Evolutionary conservation across 2,329 filamentous ascomycete species (phyloP), one percentile per base, ranked within the genome.

Genomic region (Arthrobotrys pseudoclavata): DNA sequence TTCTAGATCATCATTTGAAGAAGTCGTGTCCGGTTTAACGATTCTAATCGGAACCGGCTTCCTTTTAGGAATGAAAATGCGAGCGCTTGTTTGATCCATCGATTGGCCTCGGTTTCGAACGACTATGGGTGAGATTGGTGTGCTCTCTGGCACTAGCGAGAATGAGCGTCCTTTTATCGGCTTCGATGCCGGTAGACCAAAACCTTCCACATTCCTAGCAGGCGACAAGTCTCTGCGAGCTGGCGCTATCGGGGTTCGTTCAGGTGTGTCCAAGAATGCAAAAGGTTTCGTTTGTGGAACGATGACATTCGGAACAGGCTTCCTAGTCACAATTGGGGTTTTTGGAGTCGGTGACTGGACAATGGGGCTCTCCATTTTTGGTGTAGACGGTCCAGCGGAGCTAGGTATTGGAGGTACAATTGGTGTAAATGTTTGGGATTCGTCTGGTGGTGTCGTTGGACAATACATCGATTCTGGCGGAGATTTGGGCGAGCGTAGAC

Each of bases 271-370:
- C 18, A 70, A 66, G 42, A 70, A 76, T 3, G 72, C 60, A 61
- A 76, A 76, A 40, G 72, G 50, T 34, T 67, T 76, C 22, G 60
- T 62, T 62, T 70, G 72, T 70, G 72, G 72, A 61, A 76, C 72
- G 4, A 76, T 67, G 29, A 76, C 26, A 34, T 18, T 70, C 66
- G 72, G 72, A 31, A 76, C 72, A 47, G 66, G 72, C 60, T 70
- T 76, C 48, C 66, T 76, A 45, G 60, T 76, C 13, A 67, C 66
- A 40, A 70, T 60, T 45, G 66, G 57, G 24, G 57, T 69, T 55
- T 52, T 66, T 26, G 66, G 72, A 62, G 52, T 57, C 72, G 72
- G 72, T 60, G 72, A 76, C 47, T 29, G 66, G 45, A 67, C 29
- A 48, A 70, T 37, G 2, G 42, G 48, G 10, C 22, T 31, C 50